Base-by-base conservation (phyloP, 768 basidiomycete species). In the Agrocybe pediades region DNA sequence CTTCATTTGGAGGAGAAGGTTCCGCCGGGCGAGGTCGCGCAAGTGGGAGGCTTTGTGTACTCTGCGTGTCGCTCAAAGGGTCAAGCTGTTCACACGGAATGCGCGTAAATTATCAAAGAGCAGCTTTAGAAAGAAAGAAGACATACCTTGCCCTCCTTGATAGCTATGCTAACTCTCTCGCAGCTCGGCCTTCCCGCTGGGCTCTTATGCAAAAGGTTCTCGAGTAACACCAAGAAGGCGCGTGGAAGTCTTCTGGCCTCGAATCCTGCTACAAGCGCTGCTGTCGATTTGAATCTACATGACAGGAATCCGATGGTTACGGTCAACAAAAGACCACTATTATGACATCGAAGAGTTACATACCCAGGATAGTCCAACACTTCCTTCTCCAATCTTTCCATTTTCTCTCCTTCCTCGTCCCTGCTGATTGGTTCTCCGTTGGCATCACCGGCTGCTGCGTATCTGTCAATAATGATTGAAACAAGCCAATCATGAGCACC, bases 331-430 rank as follows among this genome's bases (percentile, higher is more conserved):
- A 46, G 21, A 44, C 11, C 3, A 16, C 48, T 30, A 30, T 30
- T 30, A 30, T 30, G 15, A 30, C 7, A 57, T 24, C 23, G 42
- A 54, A 47, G 30, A 27, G 9, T 17, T 7, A 61, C 77, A 39
- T 58, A 93, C 84, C 95, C 95, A 42, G 79, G 71, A 72, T 96
- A 98, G 2, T 67, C 62, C 53, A 81, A 54, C 9, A 97, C 88
- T 64, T 95, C 92, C 45, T 74, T 75, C 61, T 92, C 87, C 30
- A 98, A 71, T 41, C 71, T 73, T 36, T 84, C 79, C 73, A 90
- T 78, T 61, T 89, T 88, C 13, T 87, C 86, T 0, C 58, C 69
- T 40, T 86, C 86, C 9, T 79, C 77, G 44, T 66, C 64, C 9
- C 61, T 65, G 39, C 74, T 65, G 16, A 72, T 63, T 0, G 72